Conservation (phyloP, 1,284 basidiomycete genomes). For the Boletus holoroseus region DNA sequence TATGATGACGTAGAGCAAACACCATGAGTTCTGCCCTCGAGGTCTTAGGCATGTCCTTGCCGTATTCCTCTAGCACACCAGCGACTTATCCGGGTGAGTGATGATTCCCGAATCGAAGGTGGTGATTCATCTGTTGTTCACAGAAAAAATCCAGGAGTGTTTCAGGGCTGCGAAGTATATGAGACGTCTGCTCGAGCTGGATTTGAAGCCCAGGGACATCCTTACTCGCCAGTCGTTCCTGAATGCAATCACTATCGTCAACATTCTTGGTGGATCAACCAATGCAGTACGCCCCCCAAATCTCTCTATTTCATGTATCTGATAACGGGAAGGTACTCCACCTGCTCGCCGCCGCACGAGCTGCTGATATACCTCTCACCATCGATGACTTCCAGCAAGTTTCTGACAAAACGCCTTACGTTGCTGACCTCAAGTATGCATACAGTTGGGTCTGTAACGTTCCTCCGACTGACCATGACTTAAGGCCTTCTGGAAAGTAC, state of each 20-base stretch:
- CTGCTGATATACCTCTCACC: slow-evolving; percentile 80
- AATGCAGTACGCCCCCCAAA: slow-evolving; percentile 62
- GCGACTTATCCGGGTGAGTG: slow-evolving; percentile 65
- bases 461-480: slow-evolving; percentile 1
- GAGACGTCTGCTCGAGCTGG: slow-evolving; percentile 75
- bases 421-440: slow-evolving; percentile 81
- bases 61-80: slow-evolving; percentile 82
- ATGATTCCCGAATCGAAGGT: not conserved
- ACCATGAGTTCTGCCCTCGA: slow-evolving; percentile 90
- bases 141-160: slow-evolving; percentile 84
- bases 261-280: slow-evolving; percentile 86
- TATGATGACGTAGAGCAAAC: slow-evolving; percentile 50
- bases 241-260: slow-evolving; percentile 84
- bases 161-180: slow-evolving; percentile 78
- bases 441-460: not conserved
- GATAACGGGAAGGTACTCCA: slow-evolving; percentile 66
- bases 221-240: slow-evolving; percentile 87
- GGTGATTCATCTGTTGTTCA: slow-evolving; percentile 3
- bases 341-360: slow-evolving; percentile 88
- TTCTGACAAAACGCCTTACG: slow-evolving; percentile 86
- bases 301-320: not conserved
- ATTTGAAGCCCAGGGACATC: slow-evolving; percentile 91
- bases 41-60: slow-evolving; percentile 87
- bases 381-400: slow-evolving; percentile 94
- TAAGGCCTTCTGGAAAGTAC: slow-evolving; percentile 85